These are phyloP conservation scores for Corchorus capsularis DNA, from an alignment of 345 rosid genomes.

Conservation along the genomic window DNA sequence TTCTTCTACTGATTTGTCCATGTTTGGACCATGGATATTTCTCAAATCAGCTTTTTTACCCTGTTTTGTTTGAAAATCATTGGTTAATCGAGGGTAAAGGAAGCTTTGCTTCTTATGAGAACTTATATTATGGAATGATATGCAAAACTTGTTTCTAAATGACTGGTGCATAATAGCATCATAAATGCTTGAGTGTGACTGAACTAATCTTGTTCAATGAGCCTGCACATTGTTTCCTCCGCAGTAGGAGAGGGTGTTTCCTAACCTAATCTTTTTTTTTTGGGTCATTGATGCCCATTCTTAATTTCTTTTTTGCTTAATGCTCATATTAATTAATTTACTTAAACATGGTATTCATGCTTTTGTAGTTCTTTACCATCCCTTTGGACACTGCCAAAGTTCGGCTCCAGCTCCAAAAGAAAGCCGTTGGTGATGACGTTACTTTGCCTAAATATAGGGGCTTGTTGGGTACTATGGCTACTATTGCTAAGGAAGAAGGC, in stretches of 20 bases:
- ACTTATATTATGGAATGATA: background rate
- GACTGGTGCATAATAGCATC: background rate
- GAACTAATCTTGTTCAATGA: background rate
- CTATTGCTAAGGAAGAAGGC: conserved; percentile 93
- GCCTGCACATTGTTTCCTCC: background rate
- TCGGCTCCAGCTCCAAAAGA: conserved; percentile 93
- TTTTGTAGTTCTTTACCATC: conserved; percentile 75
- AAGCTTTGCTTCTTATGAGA: background rate
- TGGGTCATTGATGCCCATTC: background rate
- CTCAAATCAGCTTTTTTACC: background rate
- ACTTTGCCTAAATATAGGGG: conserved; percentile 72
- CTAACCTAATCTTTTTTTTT: background rate
- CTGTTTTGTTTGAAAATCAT: background rate
- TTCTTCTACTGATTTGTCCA: background rate
- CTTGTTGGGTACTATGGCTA: conserved; percentile 67
- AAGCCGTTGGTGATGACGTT: conserved; percentile 56
- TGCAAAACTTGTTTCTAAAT: background rate
- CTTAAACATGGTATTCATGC: background rate
- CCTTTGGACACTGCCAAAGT: conserved; percentile 97
- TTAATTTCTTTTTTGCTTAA: background rate
- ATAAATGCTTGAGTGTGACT: background rate
- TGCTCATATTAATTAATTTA: background rate
- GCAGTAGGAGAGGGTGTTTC: background rate
- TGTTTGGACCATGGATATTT: background rate
- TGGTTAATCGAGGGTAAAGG: background rate